Evolutionary conservation across 129 eudicot genomes (phyloP), one percentile per base, ranked within the genome.

Genomic region (Lactuca saligna): DNA sequence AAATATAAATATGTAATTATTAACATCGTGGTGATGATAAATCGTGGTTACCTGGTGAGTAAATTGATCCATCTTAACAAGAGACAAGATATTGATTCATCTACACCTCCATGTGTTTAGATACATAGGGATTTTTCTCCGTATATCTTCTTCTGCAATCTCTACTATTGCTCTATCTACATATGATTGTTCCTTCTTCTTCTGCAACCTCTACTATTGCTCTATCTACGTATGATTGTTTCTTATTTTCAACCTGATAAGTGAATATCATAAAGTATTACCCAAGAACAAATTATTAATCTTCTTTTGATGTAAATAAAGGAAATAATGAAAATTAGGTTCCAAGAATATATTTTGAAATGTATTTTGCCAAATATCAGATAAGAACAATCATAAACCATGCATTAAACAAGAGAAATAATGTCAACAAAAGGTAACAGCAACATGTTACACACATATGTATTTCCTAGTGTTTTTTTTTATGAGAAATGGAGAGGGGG

Each of bases 161-260:
- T 25, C 29, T 25, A 25, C 29, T 25, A 25, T 25, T 25, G 29
- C 29, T 25, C 29, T 2, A 25, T 25, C 1, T 25, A 25, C 1
- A 0, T 25, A 25, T 25, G 29, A 1, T 25, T 2, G 29, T 25
- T 25, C 29, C 20, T 20, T 20, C 20, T 81, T 80, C 98, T 61
- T 77, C 95, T 71, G 82, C 68, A 75, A 41, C 70, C 51, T 78
- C 86, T 17, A 70, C 84, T 75, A 42, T 38, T 17, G 80, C 74
- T 67, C 75, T 83, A 70, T 77, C 85, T 70, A 20, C 0, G 0
- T 64, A 59, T 61, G 37, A 25, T 31, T 20, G 64, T 67, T 78
- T 85, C 65, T 78, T 66, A 44, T 78, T 83, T 76, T 86, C 88
- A 82, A 74, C 83, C 86, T 89, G 65, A 44, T 63, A 48, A 61